Base-by-base conservation (phyloP, 345 rosid species). In the Citrus maxima region DNA sequence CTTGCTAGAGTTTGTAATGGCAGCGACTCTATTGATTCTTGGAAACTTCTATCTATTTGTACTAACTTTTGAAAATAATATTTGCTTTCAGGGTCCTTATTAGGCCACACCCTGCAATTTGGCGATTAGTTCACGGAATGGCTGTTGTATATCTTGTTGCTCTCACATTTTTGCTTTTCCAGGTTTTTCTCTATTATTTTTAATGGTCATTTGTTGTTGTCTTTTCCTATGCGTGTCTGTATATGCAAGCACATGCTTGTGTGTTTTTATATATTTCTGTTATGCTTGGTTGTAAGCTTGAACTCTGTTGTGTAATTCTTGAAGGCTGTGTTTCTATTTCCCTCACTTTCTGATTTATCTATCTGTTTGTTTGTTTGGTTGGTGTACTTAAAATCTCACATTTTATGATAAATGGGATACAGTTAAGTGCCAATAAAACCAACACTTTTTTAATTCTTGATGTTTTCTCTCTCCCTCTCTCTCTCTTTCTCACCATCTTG, bases 101-200 rank as follows among this genome's bases (percentile, higher is more conserved):
- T 38, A 91, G 99, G 82, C 99, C 99, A 35, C 99, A 96, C 85
- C 99, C 99, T 72, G 98, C 98, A 80, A 86, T 94, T 77, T 97
- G 98, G 98, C 97, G 98, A 35, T 85, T 97, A 84, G 98, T 93
- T 87, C 99, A 97, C 83, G 99, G 99, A 80, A 83, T 97, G 97
- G 99, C 99, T 54, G 93, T 97, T 68, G 79, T 93, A 72, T 97
- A 97, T 86, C 90, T 97, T 66, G 97, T 94, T 76, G 85, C 93
- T 68, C 97, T 97, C 72, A 90, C 99, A 34, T 97, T 97, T 86
- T 90, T 93, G 80, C 99, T 97, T 84, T 97, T 97, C 81, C 99
- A 97, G 98, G 99, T 96, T 86, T 86, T 74, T 65, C 14, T 75
- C 4, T 65, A 70, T 22, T 5, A 34, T 40, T 27, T 16, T 42